Percentiles rank a stretch among this genome's conserved stretches.
phyloP scores from a whole-genome alignment of 1,284 basidiomycete genomes.

The Chalciporus sp. region DNA sequence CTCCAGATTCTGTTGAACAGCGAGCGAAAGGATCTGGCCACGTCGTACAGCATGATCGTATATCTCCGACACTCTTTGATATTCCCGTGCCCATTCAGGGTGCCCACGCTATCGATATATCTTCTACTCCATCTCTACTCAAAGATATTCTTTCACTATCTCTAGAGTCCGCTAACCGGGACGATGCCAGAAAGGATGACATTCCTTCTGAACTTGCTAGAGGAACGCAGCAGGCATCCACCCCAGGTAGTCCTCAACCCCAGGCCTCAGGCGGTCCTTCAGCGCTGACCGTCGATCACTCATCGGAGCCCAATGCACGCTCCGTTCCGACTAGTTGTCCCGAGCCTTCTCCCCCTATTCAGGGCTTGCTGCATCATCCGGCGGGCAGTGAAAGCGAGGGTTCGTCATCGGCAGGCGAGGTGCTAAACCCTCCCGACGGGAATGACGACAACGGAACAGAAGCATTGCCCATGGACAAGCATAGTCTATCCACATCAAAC shows the following conservation, averaged over 20 bases:
- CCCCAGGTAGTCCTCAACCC: conserved; percentile 1
- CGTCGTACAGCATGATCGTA: conserved; percentile 36
- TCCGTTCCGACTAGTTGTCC: neutral
- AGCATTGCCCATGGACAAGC: neutral
- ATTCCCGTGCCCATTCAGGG: conserved; percentile 8
- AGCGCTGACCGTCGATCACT: conserved; percentile 7
- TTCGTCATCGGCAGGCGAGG: neutral
- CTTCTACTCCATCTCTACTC: conserved; percentile 14
- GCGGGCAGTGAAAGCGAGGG: conserved; percentile 5
- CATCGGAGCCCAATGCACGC: neutral
- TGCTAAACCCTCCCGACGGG: neutral
- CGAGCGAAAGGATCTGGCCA: conserved; percentile 3
- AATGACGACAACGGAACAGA: conserved; percentile 1
- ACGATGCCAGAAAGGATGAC: conserved; percentile 3
- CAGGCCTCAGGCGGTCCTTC: neutral
- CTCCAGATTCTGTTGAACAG: conserved; percentile 3
- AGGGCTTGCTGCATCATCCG: neutral
- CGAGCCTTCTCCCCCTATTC: conserved; percentile 5
- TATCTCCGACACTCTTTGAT: conserved; percentile 37
- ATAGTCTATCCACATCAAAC: neutral
- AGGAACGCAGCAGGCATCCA: conserved; percentile 4
- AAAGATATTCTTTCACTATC: conserved; percentile 44
- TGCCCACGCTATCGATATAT: conserved; percentile 14
- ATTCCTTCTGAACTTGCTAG: neutral
- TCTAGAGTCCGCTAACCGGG: conserved; percentile 20